Evolutionary conservation across 345 rosid species (phyloP), one percentile per base, ranked within the genome.

Genomic region (Arabis alpina): DNA sequence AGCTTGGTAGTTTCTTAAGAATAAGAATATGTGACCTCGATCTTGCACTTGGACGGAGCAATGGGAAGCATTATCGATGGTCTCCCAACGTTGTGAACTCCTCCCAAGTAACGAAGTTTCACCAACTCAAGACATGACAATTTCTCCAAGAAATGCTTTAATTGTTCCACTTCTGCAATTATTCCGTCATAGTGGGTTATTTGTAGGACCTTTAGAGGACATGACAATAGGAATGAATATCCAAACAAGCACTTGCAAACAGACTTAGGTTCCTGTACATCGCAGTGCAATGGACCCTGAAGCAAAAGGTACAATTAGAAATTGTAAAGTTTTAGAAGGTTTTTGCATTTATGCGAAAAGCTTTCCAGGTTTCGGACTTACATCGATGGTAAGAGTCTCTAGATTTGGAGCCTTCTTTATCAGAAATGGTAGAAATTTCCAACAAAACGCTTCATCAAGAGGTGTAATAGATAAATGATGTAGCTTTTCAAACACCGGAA

Each of bases 111-210:
- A 32, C 6, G 36, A 32, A 32, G 36, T 37, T 39, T 64, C 37
- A 64, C 37, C n/a, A 64, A 57, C 69, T 37, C 49, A 50, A 64
- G 49, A 51, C 24, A 50, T 39, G 58, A 2, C 6, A 47, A 7
- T 8, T 37, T 51, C n/a, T 37, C 3, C 5, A 50, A 36, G 10
- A 23, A 24, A 37, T 5, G 25, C 13, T 37, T 39, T 10, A 64
- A 5, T 4, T 37, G 48, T 48, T 8, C 37, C 16, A 50, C 3
- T 36, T 19, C 69, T 37, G 3, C 28, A n/a, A 4, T 0, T 10
- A 5, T 30, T 30, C 28, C 15, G 2, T 1, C 7, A 14, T 30
- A 62, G 11, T 23, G 4, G 11, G 24, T 37, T 49, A 64, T 36
- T 57, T 50, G 12, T 5, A 64, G 5, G 16, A 64, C 37, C 39